A percentile compares a stretch with the other conserved stretches of the same genome.
phyloP scores from a whole-genome alignment of 371 early-diverging fungal genomes.

The Mucor saturninus region DNA sequence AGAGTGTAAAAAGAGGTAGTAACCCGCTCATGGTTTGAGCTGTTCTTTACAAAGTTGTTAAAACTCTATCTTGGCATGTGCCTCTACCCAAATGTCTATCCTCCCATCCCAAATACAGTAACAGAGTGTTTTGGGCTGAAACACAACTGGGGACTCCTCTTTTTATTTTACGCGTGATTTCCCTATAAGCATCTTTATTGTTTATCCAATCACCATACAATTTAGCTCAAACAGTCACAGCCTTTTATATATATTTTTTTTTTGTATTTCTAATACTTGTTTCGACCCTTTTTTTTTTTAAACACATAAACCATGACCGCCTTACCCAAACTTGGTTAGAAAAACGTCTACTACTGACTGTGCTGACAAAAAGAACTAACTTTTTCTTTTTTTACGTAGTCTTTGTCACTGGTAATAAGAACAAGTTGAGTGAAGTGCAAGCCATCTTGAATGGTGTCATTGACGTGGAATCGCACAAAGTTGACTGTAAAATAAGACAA shows the following conservation, averaged over 20 bases:
- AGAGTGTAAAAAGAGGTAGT: no score
- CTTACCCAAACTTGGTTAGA: slow-evolving; percentile 22
- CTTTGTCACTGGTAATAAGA: slow-evolving; percentile 83
- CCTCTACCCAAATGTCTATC: no score
- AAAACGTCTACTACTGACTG: background rate
- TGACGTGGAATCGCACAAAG: slow-evolving; percentile 66
- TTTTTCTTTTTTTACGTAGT: slow-evolving; percentile 19
- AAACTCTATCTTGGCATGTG: no score
- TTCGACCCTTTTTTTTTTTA: background rate
- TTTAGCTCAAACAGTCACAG: no score
- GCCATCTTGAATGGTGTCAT: slow-evolving; percentile 74
- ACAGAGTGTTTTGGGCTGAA: no score
- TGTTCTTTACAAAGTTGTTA: no score
- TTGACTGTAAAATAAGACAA: slow-evolving; percentile 68
- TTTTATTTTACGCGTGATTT: no score
- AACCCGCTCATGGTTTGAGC: no score
- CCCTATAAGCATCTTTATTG: no score
- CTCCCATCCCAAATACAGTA: no score
- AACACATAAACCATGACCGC: background rate
- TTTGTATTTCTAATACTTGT: background rate
- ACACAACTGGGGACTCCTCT: no score
- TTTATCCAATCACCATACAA: no score
- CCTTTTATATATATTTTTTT: background rate
- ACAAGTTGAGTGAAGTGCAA: slow-evolving; percentile 91
- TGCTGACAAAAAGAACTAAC: background rate